Evolutionary conservation across 1,284 basidiomycete species (phyloP).

Genomic region (Ustilago nuda): DNA sequence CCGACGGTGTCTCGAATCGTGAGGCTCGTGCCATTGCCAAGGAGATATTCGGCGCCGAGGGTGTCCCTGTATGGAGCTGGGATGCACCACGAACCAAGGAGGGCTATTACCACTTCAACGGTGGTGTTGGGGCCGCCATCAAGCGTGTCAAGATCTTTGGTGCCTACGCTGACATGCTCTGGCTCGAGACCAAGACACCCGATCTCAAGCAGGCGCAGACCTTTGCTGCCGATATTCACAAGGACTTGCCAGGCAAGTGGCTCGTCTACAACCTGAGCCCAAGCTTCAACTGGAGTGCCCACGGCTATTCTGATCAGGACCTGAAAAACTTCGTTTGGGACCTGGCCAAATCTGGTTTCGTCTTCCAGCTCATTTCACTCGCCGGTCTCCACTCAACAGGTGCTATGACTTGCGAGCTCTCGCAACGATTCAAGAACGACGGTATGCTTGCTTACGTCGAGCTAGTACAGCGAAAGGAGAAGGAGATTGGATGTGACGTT

Average conservation of each 20-base stretch:
- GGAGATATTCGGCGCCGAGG: slow-evolving; percentile 77
- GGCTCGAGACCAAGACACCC: slow-evolving; percentile 86
- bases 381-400: slow-evolving; percentile 67
- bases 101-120: slow-evolving; percentile 89
- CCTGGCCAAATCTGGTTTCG: slow-evolving; percentile 65
- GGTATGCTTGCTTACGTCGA: slow-evolving; percentile 69
- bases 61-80: slow-evolving; percentile 82
- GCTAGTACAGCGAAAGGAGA: slow-evolving; percentile 66
- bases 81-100: slow-evolving; percentile 91
- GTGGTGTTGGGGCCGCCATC: slow-evolving; percentile 86
- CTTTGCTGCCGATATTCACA: slow-evolving; percentile 82
- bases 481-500: slow-evolving; percentile 66
- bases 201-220: slow-evolving; percentile 82
- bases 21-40: slow-evolving; percentile 80
- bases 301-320: slow-evolving; percentile 79
- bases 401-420: slow-evolving; percentile 64
- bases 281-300: slow-evolving; percentile 89
- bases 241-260: slow-evolving; percentile 80
- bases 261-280: slow-evolving; percentile 95
- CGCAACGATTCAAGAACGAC: slow-evolving; percentile 75
- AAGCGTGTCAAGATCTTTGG: slow-evolving; percentile 83
- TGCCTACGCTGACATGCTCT: slow-evolving; percentile 69
- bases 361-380: slow-evolving; percentile 69
- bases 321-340: slow-evolving; percentile 69
- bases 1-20: slow-evolving; percentile 78